Evolutionary conservation across 2,329 filamentous ascomycete species (phyloP), one percentile per base, ranked within the genome.

Genomic region (Neopestalotiopsis sp.): DNA sequence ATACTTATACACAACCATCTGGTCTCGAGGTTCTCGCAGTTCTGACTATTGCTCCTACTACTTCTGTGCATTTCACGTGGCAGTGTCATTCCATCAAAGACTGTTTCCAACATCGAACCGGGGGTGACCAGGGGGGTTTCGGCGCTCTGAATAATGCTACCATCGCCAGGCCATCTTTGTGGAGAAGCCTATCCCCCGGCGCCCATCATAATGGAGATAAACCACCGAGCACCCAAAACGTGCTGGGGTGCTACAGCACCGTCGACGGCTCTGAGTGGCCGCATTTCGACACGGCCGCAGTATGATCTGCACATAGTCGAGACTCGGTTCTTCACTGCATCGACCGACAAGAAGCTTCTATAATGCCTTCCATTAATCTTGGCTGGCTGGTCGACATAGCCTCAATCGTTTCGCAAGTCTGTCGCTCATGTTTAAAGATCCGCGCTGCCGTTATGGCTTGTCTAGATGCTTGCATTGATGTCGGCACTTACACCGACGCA

Each of bases 91-190:
- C 52, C 30, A 67, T 34, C 42, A 30, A 56, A 20, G 20, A 52
- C n/a, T 28, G 65, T 67, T 67, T 67, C 65, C 52, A 67, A 67
- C 28, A 60, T 67, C 56, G 65, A 67, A 66, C 20, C 42, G 56
- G 52, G 28, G 17, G 49, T 7, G 34, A 38, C 34, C 34, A 10
- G 34, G 34, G 34, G 34, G 34, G 34, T 38, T 38, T 38, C 34
- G 34, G 34, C 34, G 34, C 34, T 38, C 34, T 10, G 6, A 38
- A 10, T 7, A 49, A 57, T 14, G 13, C n/a, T 13, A 42, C 63
- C 45, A 4, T 66, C 24, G 20, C 63, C 13, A 38, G 20, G 63
- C 32, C 34, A 20, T 40, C 42, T 20, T 20, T 45, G 63, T 30
- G 63, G 52, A 30, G 24, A 38, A 13, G 42, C 20, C 42, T 24